Percentiles rank a stretch among this genome's conserved stretches.
Conservation (phyloP, 768 basidiomycete species). For the Podaxis pistillaris region DNA sequence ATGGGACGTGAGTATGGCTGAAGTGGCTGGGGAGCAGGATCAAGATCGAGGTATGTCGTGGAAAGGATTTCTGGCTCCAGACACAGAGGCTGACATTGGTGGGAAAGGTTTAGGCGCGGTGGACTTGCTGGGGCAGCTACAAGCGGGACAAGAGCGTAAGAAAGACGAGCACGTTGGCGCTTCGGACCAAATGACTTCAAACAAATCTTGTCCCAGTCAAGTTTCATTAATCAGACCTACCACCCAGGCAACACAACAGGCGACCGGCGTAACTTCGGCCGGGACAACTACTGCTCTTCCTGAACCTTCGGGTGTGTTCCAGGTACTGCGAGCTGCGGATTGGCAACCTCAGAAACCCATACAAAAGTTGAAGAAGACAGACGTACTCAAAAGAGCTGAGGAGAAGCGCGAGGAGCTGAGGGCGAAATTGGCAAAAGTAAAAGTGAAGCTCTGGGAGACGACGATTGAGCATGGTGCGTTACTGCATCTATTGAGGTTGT, state of each 20-base stretch:
- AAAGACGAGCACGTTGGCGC: not conserved
- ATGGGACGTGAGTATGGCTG: slow-evolving; percentile 35
- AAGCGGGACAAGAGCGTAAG: slow-evolving; percentile 25
- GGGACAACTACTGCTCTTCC: not conserved
- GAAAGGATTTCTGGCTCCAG: slow-evolving; percentile 15
- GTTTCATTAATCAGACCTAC: not conserved
- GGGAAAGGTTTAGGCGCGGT: slow-evolving; percentile 11
- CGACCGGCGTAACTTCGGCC: not conserved
- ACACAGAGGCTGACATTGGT: not conserved
- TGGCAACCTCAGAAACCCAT: slow-evolving; percentile 1
- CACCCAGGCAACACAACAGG: not conserved
- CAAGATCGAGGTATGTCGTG: slow-evolving; percentile 23
- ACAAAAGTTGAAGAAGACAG: slow-evolving; percentile 25
- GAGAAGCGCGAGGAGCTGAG: slow-evolving; percentile 51
- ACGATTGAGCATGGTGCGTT: slow-evolving; percentile 70
- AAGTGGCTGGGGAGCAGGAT: slow-evolving; percentile 20
- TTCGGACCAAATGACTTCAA: not conserved
- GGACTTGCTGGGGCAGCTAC: slow-evolving; percentile 15
- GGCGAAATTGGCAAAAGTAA: slow-evolving; percentile 56
- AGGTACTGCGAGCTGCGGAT: not conserved
- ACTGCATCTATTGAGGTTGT: slow-evolving; percentile 40
- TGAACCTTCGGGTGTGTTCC: slow-evolving; percentile 7
- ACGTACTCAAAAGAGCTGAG: slow-evolving; percentile 49
- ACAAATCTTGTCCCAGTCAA: not conserved
- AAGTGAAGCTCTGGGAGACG: slow-evolving; percentile 71